Evolutionary conservation across 352 stramenopile genomes (phyloP), one percentile per base, ranked within the genome.

Genomic region (Pythium rishiriense): DNA sequence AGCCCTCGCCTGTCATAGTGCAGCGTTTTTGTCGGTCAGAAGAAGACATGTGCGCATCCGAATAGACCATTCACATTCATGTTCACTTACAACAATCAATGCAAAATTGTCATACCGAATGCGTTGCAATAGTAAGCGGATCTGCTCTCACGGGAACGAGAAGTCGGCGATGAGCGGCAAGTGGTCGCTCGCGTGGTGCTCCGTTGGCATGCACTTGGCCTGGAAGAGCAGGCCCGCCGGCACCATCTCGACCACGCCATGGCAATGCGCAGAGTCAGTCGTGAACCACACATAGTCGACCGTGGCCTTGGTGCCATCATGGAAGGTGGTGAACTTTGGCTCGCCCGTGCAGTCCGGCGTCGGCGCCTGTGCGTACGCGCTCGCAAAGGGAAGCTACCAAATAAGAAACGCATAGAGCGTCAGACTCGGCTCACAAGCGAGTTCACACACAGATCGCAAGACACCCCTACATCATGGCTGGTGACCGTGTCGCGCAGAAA

Each of bases 271-370:
- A 9, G 73, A 76, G 55, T 67, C 69, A 1, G 37, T 62, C 26
- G 79, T 77, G 69, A 75, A 89, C 82, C 82, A 91, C 41, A 91
- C 76, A 69, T 91, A 91, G 73, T 91, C 82, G 29, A 91, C 82
- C 6, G 82, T 71, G 25, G 57, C 66, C 45, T 89, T 89, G 39
- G 74, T 78, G 37, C 71, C 67, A 17, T 68, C 76, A 60, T 91
- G 82, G 63, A 88, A 89, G 29, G 79, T 88, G 56, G 82, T 91
- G 50, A 86, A 88, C 70, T 88, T 87, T 15, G 82, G 82, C 48
- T 91, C 82, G 19, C 82, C 82, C 5, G 79, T 91, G 56, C 70
- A 78, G 4, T 45, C 25, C 10, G 69, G 47, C 41, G 78, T 78
- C 3, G 82, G 82, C 12, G 49, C 58, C 47, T 91, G 82, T 7